These are phyloP conservation scores for Scytalidium sp. DNA, from an alignment of 2,329 filamentous ascomycete genomes.

Conservation along the genomic window DNA sequence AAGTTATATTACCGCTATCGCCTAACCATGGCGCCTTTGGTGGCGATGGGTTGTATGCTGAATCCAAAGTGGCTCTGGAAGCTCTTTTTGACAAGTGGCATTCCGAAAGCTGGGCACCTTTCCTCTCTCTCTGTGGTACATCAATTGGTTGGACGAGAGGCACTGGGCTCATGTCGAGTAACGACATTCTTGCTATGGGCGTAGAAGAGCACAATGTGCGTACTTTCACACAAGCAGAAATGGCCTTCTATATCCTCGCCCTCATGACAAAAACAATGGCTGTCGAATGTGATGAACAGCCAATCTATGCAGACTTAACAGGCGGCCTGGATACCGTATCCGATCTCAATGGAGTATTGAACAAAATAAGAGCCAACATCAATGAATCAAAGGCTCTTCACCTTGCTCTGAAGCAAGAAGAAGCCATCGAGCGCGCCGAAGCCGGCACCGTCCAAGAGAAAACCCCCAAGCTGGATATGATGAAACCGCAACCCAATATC, in stretches of 20 bases:
- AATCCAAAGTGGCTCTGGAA: constrained; percentile 92
- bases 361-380: constrained; percentile 16
- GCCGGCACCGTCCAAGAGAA: too few species aligned
- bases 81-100: constrained; percentile 97
- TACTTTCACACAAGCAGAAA: constrained; percentile 97
- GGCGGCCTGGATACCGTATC: constrained; percentile 32
- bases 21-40: constrained; percentile 97
- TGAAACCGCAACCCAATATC: not conserved
- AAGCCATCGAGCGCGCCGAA: too few species aligned
- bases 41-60: constrained; percentile 92
- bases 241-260: constrained; percentile 44
- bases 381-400: constrained; percentile 17
- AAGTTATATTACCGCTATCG: constrained; percentile 92
- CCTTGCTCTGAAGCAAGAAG: constrained; percentile 36
- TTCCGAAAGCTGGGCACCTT: constrained; percentile 92
- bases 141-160: constrained; percentile 98
- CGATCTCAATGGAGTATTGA: constrained; percentile 23
- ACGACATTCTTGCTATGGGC: constrained; percentile 93
- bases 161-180: constrained; percentile 92
- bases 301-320: constrained; percentile 35
- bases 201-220: constrained; percentile 92
- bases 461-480: not conserved
- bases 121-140: constrained; percentile 93
- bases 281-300: constrained; percentile 29
- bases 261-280: constrained; percentile 30